phyloP scores from a whole-genome alignment of 2,329 filamentous ascomycete genomes.

The Fonsecaea erecta region DNA sequence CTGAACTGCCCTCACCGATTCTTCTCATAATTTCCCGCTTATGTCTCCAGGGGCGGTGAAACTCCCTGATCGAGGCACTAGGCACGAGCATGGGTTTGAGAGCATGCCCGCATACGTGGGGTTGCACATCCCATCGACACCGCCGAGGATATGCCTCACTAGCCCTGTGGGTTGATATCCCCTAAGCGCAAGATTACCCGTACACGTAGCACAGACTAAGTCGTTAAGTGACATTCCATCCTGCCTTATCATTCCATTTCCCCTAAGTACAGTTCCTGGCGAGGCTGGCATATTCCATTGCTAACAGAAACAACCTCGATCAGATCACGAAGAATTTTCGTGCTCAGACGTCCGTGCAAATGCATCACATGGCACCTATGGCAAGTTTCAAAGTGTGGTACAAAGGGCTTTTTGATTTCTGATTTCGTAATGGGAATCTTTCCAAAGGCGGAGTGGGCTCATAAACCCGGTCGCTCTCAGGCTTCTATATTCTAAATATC shows the following conservation, averaged over 20 bases:
- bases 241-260: constrained; percentile 33
- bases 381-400: not conserved
- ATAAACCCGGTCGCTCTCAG: not conserved
- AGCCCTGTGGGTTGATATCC: constrained; percentile 14
- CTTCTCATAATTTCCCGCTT: not conserved
- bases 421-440: constrained; percentile 5
- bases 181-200: constrained; percentile 40
- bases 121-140: not conserved
- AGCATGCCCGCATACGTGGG: constrained; percentile 9
- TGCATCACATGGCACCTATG: constrained; percentile 11
- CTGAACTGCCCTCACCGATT: not conserved
- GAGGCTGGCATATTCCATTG: constrained; percentile 28
- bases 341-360: not conserved
- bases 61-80: too few species aligned
- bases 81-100: not conserved
- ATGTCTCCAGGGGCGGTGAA: too few species aligned
- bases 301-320: constrained; percentile 23
- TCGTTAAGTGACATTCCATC: constrained; percentile 35
- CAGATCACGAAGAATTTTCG: not conserved
- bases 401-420: constrained; percentile 2
- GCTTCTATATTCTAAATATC: constrained; percentile 1
- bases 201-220: constrained; percentile 26
- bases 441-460: not conserved
- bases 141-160: constrained; percentile 1
- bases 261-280: constrained; percentile 36